Conservation (phyloP, 495 filamentous ascomycete genomes). For the Saxophila tyrrhenica region DNA sequence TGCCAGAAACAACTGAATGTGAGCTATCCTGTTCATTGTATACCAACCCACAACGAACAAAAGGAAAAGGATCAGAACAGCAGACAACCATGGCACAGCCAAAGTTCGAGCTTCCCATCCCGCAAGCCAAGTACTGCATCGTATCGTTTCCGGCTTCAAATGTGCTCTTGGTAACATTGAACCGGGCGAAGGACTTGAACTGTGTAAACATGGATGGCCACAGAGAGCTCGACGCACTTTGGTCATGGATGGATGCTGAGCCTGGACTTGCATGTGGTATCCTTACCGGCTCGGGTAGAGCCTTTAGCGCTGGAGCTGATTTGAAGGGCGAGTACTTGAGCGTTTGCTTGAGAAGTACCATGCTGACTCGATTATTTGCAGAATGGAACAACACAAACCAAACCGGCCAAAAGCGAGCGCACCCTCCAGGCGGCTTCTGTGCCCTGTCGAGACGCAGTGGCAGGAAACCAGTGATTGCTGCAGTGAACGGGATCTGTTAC, state of each 20-base stretch:
- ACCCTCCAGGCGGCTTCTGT: conserved; percentile 21
- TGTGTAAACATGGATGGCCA: conserved; percentile 41
- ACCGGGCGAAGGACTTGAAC: conserved; percentile 37
- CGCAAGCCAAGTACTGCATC: not conserved
- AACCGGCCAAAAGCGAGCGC: conserved; percentile 10
- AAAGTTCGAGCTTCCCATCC: not conserved
- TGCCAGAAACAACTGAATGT: no score
- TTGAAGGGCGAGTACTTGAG: conserved; percentile 25
- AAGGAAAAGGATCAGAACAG: not conserved
- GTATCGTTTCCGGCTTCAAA: not conserved
- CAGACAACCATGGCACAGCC: not conserved
- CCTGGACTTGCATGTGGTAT: conserved; percentile 43
- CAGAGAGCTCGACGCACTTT: conserved; percentile 40
- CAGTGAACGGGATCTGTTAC: conserved; percentile 59
- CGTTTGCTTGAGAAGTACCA: not conserved
- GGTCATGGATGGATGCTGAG: conserved; percentile 47
- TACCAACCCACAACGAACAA: not conserved
- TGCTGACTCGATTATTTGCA: not conserved
- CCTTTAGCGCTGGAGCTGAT: conserved; percentile 50
- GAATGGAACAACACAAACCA: conserved; percentile 5
- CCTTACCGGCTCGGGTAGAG: conserved; percentile 42
- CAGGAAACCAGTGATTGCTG: conserved; percentile 58
- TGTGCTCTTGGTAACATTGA: not conserved
- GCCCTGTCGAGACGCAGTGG: conserved; percentile 32
- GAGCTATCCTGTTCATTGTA: no score